Evolutionary conservation across 2,329 filamentous ascomycete genomes (phyloP), one percentile per base, ranked within the genome.

Genomic region (Sclerotinia nivalis): DNA sequence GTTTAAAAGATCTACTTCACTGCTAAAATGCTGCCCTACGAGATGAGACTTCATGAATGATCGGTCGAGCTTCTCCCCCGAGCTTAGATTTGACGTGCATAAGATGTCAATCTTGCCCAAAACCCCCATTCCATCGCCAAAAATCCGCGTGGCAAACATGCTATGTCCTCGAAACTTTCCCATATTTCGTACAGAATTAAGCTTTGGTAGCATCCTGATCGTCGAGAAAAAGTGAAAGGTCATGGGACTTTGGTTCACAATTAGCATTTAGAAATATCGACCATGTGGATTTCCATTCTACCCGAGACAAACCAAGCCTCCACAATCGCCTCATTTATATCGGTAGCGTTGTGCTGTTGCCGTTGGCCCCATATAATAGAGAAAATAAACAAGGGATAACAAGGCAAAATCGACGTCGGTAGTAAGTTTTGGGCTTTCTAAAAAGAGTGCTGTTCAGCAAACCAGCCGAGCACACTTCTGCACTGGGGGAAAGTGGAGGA

Each of bases 341-440:
- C 60, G 34, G 60, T 52, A 40, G 47, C 47, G 34, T 64, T n/a
- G 47, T 52, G 61, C 61, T 5, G 47, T 52, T n/a, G 47, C 47
- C 34, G 61, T 64, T 64, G 34, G 61, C 22, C 34, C 61, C 61
- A 64, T n/a, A 52, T 20, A 4, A 4, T n/a, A 37, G 31, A 18
- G 45, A 47, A 50, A 43, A 50, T 52, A 50, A 4, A 20, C 9
- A 40, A 64, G 61, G 47, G 61, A 52, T 52, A 22, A 68, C 43
- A 60, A 68, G 54, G 40, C 65, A 68, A 68, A 68, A 68, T 37
- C 28, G 54, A 68, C 65, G 65, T 68, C 28, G 22, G 40, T 60
- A 47, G 34, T 52, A 52, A 64, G 47, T 64, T 64, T 6, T 40
- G 37, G 8, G 20, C 13, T 40, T 64, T 64, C 61, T 64, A n/a